Percentiles rank a stretch among this genome's conserved stretches.
phyloP scores from a whole-genome alignment of 2,329 filamentous ascomycete genomes.

The Penicillium sp. region DNA sequence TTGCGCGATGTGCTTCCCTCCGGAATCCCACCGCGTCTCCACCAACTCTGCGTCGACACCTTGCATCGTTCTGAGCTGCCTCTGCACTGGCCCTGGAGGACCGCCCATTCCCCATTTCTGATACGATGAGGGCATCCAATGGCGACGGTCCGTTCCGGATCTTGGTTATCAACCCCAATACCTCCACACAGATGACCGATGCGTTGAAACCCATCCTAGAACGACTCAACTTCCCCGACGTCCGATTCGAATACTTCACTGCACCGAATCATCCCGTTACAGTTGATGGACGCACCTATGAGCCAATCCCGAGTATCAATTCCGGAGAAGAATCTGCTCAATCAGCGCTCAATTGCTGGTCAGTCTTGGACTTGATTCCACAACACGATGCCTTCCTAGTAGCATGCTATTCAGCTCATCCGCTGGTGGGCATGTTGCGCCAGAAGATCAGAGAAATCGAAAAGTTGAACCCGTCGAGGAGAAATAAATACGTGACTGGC shows the following conservation, averaged over 20 bases:
- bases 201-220: slow-evolving; percentile 42
- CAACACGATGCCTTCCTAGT: slow-evolving; percentile 72
- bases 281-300: slow-evolving; percentile 30
- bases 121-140: slow-evolving; percentile 15
- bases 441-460: slow-evolving; percentile 36
- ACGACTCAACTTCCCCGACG: slow-evolving; percentile 35
- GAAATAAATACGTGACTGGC: slow-evolving; percentile 62
- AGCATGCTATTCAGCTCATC: slow-evolving; percentile 84
- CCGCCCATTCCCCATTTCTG: background rate
- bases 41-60: no score
- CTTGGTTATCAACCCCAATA: slow-evolving; percentile 48
- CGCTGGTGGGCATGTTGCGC: slow-evolving; percentile 64
- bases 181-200: slow-evolving; percentile 45
- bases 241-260: slow-evolving; percentile 42
- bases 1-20: slow-evolving; percentile 3
- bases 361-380: slow-evolving; percentile 47
- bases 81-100: no score
- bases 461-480: slow-evolving; percentile 15
- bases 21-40: slow-evolving; percentile 10
- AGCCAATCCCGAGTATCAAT: slow-evolving; percentile 73
- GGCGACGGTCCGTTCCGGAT: slow-evolving; percentile 27
- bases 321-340: slow-evolving; percentile 64
- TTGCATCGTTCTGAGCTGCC: no score
- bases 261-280: slow-evolving; percentile 33
- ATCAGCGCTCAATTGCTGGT: slow-evolving; percentile 62